Evolutionary conservation across 768 basidiomycete genomes (phyloP), one percentile per base, ranked within the genome.

Genomic region (Suillus hirtellus): DNA sequence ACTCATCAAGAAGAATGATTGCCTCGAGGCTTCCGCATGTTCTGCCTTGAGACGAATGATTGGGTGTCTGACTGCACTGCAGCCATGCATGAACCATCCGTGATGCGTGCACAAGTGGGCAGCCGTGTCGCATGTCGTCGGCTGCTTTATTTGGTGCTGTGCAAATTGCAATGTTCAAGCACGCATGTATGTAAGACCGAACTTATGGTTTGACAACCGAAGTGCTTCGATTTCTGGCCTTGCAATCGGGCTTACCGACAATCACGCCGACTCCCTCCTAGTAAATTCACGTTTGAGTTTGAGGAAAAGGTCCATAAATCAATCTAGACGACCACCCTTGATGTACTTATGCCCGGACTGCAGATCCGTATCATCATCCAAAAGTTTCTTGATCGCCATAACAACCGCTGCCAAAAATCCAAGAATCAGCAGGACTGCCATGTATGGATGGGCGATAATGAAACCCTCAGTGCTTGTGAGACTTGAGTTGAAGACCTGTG

Each of bases 261-360:
- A 34, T 53, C 52, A 53, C 31, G 52, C 31, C 6, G 34, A 37
- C n/a, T 15, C n/a, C 24, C 55, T 38, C 15, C 55, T 38, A 9
- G 21, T 9, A 55, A 55, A 55, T 55, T 38, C 21, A 21, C 40
- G 4, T 27, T 31, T 31, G 56, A 43, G 24, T 42, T 19, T 19
- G 6, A 27, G 17, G 12, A 58, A 7, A 42, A 40, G 19, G 19
- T 40, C 21, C 27, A 49, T 31, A 60, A 15, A 61, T 72, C 59
- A 74, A 60, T 76, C 73, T 3, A 74, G 27, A 27, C 67, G 68
- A 43, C 15, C 66, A 1, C 66, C 61, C 63, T 74, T 73, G 31
- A 44, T 53, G 35, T 69, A 52, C 34, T 68, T 68, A 56, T 64
- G 60, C 27, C 66, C 72, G 14, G 56, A 34, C 27, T 52, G 63